Evolutionary conservation across 2,329 filamentous ascomycete species (phyloP).

Genomic region (Ophiostoma piceae): DNA sequence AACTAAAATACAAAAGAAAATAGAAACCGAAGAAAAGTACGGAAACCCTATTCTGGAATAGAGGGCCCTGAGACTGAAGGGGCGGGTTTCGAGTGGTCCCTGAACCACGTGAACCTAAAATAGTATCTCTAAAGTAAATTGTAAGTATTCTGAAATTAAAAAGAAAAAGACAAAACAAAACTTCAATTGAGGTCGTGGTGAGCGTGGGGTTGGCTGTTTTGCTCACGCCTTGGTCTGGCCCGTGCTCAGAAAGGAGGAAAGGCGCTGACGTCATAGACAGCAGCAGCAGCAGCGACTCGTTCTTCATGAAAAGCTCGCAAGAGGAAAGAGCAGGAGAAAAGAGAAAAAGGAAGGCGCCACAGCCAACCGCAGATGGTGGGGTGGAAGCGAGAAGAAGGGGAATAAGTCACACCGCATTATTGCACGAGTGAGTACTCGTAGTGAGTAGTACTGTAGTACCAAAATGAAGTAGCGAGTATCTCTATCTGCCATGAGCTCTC

Average conservation of each 20-base stretch:
- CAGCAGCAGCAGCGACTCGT: too few relatives aligned
- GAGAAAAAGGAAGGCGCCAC: neutral
- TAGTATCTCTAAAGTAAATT: too few relatives aligned
- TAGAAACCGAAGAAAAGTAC: neutral
- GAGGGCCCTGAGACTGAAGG: too few relatives aligned
- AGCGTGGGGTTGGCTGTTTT: constrained; percentile 1
- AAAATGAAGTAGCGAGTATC: too few relatives aligned
- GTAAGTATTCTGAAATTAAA: too few relatives aligned
- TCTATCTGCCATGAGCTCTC: too few relatives aligned
- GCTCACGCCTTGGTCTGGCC: neutral
- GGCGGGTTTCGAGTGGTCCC: neutral
- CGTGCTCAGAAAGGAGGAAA: neutral
- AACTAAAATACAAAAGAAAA: neutral
- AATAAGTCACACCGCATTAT: neutral
- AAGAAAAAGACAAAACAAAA: neutral
- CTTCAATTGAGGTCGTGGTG: neutral
- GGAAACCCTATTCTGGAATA: neutral
- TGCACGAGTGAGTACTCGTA: too few relatives aligned
- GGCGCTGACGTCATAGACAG: neutral
- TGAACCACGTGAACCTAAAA: neutral
- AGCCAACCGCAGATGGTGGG: neutral
- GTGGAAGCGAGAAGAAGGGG: neutral
- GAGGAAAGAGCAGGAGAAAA: neutral
- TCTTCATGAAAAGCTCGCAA: neutral
- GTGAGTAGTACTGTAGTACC: too few relatives aligned